phyloP scores from a whole-genome alignment of 345 rosid species.

The Gossypium bickii region DNA sequence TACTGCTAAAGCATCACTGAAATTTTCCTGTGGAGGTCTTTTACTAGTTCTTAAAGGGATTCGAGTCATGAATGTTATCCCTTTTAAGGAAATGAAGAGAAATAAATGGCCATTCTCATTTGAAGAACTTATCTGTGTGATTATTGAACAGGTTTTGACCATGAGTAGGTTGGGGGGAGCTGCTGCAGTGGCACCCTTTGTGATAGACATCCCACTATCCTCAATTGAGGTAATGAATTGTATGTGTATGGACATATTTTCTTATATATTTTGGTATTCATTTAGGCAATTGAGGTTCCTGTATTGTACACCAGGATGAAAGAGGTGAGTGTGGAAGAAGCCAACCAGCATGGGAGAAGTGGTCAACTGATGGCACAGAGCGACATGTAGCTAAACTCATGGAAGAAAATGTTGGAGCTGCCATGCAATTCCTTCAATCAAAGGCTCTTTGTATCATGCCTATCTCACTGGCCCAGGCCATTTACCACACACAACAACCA shows the following conservation, averaged over 20 bases:
- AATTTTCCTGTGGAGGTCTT: neutral
- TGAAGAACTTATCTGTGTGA: neutral
- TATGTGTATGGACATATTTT: neutral
- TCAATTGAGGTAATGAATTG: constrained; percentile 71
- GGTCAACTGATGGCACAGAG: constrained; percentile 93
- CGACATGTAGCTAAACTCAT: constrained; percentile 90
- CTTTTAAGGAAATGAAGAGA: neutral
- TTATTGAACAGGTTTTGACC: constrained; percentile 77
- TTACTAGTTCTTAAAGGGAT: neutral
- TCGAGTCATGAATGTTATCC: neutral
- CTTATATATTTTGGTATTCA: neutral
- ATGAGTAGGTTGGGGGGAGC: constrained; percentile 99
- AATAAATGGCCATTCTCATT: neutral
- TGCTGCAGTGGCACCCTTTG: constrained; percentile 98
- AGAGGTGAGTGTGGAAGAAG: constrained; percentile 69
- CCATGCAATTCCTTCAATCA: constrained; percentile 96
- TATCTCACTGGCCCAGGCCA: constrained; percentile 81
- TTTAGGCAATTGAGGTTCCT: constrained; percentile 8
- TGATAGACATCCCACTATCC: constrained; percentile 88
- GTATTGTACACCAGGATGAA: constrained; percentile 54
- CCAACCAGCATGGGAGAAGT: constrained; percentile 95
- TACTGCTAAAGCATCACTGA: neutral
- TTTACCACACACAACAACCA: constrained; percentile 76
- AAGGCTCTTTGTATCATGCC: constrained; percentile 99
- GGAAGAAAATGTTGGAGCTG: constrained; percentile 98